Conservation (phyloP, 2,329 filamentous ascomycete species). For the Drechslerella dactyloides region DNA sequence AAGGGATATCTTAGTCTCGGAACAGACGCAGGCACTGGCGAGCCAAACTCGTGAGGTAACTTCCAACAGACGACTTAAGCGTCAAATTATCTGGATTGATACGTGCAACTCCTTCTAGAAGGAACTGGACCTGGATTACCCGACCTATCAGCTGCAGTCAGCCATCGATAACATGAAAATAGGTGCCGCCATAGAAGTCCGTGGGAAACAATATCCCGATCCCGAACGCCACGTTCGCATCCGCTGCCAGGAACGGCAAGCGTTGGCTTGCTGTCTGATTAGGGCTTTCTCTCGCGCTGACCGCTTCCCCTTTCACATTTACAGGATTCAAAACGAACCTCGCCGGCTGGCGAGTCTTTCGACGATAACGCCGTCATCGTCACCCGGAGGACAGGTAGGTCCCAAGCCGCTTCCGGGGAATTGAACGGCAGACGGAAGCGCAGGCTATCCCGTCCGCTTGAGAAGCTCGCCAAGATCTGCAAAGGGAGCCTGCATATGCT, state of each 20-base stretch:
- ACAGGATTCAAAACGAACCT: not conserved
- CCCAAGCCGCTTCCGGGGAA: not conserved
- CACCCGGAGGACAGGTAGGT: not conserved
- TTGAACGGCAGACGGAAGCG: conserved; percentile 4
- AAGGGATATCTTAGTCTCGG: no score
- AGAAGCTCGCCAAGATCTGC: not conserved
- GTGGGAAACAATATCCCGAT: no score
- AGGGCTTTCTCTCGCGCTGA: not conserved
- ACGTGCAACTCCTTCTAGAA: not conserved
- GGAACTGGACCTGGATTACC: not conserved
- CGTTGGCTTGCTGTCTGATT: conserved; percentile 1
- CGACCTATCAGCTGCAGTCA: not conserved
- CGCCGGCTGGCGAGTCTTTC: not conserved
- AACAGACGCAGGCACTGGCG: no score
- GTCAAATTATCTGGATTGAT: not conserved
- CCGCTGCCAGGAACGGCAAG: not conserved
- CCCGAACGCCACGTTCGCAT: not conserved
- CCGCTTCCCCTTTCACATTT: not conserved
- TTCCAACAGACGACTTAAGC: no score
- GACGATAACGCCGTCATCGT: not conserved
- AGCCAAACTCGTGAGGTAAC: no score
- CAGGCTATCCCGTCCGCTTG: conserved; percentile 1
- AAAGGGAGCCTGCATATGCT: not conserved
- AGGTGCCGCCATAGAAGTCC: not conserved
- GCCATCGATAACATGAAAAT: not conserved